Conservation (phyloP, 2,329 filamentous ascomycete species). For the Tothia fuscella region DNA sequence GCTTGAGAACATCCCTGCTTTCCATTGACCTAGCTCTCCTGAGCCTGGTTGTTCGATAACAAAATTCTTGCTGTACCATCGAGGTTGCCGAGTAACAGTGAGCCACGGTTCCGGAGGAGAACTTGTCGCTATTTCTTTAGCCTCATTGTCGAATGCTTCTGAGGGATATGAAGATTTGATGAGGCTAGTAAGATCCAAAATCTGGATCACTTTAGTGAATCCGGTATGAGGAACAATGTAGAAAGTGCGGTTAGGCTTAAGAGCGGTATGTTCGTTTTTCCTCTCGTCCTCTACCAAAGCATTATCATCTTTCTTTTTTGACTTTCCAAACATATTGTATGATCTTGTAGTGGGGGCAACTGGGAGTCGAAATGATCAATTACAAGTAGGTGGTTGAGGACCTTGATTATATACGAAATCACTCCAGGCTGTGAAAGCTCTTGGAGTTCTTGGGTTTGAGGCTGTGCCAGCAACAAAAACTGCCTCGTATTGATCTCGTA, state of each 20-base stretch:
- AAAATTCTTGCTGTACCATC: neutral
- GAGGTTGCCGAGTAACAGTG: neutral
- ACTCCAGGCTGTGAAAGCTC: no score
- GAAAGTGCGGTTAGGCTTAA: neutral
- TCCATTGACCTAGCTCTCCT: neutral
- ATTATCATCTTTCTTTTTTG: no score
- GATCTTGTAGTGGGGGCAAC: no score
- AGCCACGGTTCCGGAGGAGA: neutral
- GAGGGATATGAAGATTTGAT: neutral
- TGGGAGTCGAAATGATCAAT: no score
- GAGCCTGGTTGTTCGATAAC: neutral
- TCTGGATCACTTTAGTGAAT: neutral
- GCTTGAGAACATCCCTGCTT: neutral
- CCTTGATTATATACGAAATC: no score
- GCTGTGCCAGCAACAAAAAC: no score
- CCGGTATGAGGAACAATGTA: neutral
- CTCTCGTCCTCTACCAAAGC: no score
- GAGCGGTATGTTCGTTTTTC: no score
- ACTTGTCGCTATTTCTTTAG: neutral
- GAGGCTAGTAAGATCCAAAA: neutral
- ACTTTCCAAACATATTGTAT: no score
- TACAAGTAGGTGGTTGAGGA: no score
- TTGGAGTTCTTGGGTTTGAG: no score
- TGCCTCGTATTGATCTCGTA: no score
- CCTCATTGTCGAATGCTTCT: neutral